Conservation (phyloP, 2,329 filamentous ascomycete genomes). For the Myriosclerotinia duriaeana region DNA sequence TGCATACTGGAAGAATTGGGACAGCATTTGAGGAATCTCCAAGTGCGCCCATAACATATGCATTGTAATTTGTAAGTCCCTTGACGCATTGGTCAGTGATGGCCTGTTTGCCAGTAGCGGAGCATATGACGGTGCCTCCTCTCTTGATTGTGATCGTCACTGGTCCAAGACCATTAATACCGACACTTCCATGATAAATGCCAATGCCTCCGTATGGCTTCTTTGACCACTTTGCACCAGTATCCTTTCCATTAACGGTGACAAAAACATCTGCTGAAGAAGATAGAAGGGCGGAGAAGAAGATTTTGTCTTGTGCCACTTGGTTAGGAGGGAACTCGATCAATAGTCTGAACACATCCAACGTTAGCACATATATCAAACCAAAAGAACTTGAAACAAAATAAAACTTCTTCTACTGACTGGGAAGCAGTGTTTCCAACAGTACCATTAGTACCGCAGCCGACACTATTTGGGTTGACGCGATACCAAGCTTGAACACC, state of each 20-base stretch:
- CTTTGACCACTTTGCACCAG: slow-evolving; percentile 2
- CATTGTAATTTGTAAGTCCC: slow-evolving; percentile 2
- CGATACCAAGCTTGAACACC: slow-evolving; percentile 10
- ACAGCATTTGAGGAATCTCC: background rate
- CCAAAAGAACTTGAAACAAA: background rate
- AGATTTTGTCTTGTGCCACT: slow-evolving; percentile 9
- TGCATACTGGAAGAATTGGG: background rate
- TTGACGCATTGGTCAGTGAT: background rate
- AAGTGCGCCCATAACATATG: background rate
- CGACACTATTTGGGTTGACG: slow-evolving; percentile 4
- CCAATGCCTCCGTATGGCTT: background rate
- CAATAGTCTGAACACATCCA: background rate
- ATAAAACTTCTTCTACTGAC: background rate
- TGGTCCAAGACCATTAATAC: background rate
- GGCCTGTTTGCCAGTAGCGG: background rate
- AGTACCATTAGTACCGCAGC: background rate
- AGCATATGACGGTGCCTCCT: background rate
- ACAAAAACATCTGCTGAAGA: slow-evolving; percentile 5
- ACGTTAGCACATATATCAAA: background rate
- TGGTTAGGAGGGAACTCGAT: slow-evolving; percentile 1
- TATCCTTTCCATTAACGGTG: background rate
- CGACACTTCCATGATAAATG: slow-evolving; percentile 14
- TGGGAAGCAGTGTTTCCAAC: slow-evolving; percentile 8
- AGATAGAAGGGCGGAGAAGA: slow-evolving; percentile 8
- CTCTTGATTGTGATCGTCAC: background rate